A percentile compares a stretch with the other conserved stretches of the same genome.
Conservation (phyloP, 257 asterid species). For the Solanum stenotomum region DNA sequence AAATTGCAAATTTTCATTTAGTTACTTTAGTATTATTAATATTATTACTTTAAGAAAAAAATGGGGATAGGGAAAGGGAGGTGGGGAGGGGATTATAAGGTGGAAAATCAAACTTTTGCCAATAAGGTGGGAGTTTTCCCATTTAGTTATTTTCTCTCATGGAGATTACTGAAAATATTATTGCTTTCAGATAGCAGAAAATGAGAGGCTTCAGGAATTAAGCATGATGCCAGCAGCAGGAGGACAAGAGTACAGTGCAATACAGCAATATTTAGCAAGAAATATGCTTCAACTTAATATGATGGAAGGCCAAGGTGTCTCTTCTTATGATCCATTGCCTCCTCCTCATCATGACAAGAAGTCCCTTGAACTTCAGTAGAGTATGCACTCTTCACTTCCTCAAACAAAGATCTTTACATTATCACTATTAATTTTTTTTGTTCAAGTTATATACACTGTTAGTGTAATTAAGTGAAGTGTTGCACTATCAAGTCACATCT, state of each 20-base stretch:
- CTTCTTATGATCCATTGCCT: conserved; percentile 32
- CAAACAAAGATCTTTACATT: not conserved
- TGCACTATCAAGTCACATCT: not conserved
- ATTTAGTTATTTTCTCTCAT: not conserved
- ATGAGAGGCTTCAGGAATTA: conserved; percentile 68
- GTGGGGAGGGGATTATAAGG: not conserved
- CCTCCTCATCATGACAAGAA: conserved; percentile 35
- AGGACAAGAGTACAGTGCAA: conserved; percentile 54
- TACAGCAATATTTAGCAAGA: conserved; percentile 58
- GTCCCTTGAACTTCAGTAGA: conserved; percentile 37
- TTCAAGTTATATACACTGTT: not conserved
- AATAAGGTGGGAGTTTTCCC: not conserved
- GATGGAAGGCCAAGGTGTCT: conserved; percentile 40
- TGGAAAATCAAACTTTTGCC: not conserved
- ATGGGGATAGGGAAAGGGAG: not conserved
- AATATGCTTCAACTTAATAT: conserved; percentile 59
- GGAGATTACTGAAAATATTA: not conserved
- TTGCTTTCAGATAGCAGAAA: conserved; percentile 56
- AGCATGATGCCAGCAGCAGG: conserved; percentile 65
- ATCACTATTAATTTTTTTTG: not conserved
- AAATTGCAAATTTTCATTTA: not conserved
- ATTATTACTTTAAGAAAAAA: too few species aligned
- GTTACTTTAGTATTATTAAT: not conserved
- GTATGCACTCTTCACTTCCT: not conserved
- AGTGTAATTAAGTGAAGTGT: not conserved